phyloP scores from a whole-genome alignment of 208 protist genomes.

The Angomonas desouzai region DNA sequence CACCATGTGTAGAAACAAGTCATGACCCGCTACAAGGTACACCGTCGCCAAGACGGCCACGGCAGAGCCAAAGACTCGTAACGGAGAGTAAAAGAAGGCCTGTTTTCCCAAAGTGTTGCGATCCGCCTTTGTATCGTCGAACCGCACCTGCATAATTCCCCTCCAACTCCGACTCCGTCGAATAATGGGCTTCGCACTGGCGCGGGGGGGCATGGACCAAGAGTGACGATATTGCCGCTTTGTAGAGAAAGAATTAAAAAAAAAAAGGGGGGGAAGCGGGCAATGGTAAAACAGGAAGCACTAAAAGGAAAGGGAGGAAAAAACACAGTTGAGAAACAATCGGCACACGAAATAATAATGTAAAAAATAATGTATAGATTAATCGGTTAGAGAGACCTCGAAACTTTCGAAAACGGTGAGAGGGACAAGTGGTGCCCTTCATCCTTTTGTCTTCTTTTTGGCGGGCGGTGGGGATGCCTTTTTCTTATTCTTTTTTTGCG shows the following conservation, averaged over 20 bases:
- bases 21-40: slow-evolving; percentile 78
- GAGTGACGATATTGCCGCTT: too few species aligned
- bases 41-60: slow-evolving; percentile 32
- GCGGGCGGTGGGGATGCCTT: slow-evolving; percentile 6
- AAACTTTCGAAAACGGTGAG: too few species aligned
- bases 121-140: slow-evolving; percentile 74
- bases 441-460: slow-evolving; percentile 22
- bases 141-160: slow-evolving; percentile 87
- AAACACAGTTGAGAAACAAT: not conserved
- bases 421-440: too few species aligned
- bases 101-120: slow-evolving; percentile 52
- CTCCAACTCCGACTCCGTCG: slow-evolving; percentile 86
- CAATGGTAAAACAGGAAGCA: slow-evolving; percentile 4
- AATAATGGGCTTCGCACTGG: slow-evolving; percentile 42
- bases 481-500: slow-evolving; percentile 1
- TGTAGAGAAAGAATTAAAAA: slow-evolving; percentile 9
- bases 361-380: too few species aligned
- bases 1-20: slow-evolving; percentile 77
- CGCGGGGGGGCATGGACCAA: not conserved
- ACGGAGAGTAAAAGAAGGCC: slow-evolving; percentile 66
- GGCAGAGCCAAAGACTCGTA: slow-evolving; percentile 70
- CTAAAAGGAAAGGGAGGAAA: not conserved
- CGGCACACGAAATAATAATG: too few species aligned
- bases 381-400: slow-evolving; percentile 1
- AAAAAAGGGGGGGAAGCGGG: not conserved